phyloP scores from a whole-genome alignment of 176 grass and related monocot species.

The Bolboschoenus planiculmis region DNA sequence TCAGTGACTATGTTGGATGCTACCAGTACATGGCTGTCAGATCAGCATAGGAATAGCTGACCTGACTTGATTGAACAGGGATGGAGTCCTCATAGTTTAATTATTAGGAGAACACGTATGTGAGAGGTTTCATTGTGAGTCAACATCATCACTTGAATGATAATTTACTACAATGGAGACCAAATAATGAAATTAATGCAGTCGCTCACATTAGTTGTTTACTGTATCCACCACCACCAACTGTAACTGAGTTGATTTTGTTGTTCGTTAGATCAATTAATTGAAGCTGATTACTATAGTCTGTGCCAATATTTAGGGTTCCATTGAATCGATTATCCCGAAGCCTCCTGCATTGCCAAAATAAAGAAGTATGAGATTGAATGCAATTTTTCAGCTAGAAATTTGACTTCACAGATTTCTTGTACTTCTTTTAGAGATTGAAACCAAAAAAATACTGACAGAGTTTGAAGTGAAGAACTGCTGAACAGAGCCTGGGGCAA shows the following conservation, averaged over 20 bases:
- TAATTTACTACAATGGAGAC: background rate
- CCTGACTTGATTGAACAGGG: background rate
- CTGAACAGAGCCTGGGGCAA: slow-evolving; percentile 51
- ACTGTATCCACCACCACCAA: slow-evolving; percentile 31
- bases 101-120: background rate
- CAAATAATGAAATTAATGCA: background rate
- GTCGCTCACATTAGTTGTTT: slow-evolving; percentile 49
- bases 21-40: background rate
- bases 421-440: background rate
- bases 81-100: background rate
- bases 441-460: slow-evolving; percentile 42
- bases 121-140: background rate
- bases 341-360: slow-evolving; percentile 45
- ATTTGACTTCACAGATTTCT: background rate
- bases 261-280: slow-evolving; percentile 70
- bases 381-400: background rate
- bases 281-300: slow-evolving; percentile 41
- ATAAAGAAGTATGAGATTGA: background rate
- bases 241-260: slow-evolving; percentile 1
- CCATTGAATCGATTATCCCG: slow-evolving; percentile 57
- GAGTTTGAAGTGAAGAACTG: slow-evolving; percentile 50
- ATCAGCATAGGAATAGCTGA: background rate
- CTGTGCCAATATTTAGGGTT: slow-evolving; percentile 43
- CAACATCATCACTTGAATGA: background rate
- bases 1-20: background rate